These are phyloP conservation scores for Magnusiomyces fungicola DNA, from an alignment of 1,139 yeast genomes.

Conservation along the genomic window DNA sequence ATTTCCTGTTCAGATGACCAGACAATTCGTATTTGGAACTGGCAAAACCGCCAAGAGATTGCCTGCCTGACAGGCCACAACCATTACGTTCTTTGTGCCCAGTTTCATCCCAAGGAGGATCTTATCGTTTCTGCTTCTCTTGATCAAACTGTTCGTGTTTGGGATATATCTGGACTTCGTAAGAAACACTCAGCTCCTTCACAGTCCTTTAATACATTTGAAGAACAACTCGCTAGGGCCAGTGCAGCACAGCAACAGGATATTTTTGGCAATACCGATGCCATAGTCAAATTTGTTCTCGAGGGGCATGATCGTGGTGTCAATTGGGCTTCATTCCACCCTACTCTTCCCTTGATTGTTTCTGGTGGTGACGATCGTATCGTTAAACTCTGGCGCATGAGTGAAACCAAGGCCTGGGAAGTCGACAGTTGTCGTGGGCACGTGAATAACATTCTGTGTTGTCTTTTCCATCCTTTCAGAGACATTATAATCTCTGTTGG, in stretches of 20 bases:
- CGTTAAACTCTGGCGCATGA: conserved; percentile 96
- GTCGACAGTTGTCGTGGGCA: conserved; percentile 98
- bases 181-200: conserved; percentile 85
- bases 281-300: conserved; percentile 88
- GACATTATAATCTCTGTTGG: conserved; percentile 89
- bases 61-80: conserved; percentile 97
- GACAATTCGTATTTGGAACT: conserved; percentile 97
- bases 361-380: conserved; percentile 96
- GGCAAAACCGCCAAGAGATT: conserved; percentile 97
- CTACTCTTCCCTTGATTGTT: conserved; percentile 88
- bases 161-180: conserved; percentile 96
- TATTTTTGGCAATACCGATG: conserved; percentile 89
- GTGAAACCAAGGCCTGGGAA: conserved; percentile 98
- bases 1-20: conserved; percentile 96
- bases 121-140: conserved; percentile 90
- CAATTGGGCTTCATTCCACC: conserved; percentile 98
- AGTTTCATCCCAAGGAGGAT: conserved; percentile 94
- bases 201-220: conserved; percentile 46
- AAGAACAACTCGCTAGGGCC: conserved; percentile 65
- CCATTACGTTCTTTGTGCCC: conserved; percentile 97
- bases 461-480: conserved; percentile 88
- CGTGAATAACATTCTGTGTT: conserved; percentile 84
- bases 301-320: conserved; percentile 99
- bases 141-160: conserved; percentile 97
- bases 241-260: conserved; percentile 53